Conservation (phyloP, 768 basidiomycete genomes). For the Pleurotus djamor region DNA sequence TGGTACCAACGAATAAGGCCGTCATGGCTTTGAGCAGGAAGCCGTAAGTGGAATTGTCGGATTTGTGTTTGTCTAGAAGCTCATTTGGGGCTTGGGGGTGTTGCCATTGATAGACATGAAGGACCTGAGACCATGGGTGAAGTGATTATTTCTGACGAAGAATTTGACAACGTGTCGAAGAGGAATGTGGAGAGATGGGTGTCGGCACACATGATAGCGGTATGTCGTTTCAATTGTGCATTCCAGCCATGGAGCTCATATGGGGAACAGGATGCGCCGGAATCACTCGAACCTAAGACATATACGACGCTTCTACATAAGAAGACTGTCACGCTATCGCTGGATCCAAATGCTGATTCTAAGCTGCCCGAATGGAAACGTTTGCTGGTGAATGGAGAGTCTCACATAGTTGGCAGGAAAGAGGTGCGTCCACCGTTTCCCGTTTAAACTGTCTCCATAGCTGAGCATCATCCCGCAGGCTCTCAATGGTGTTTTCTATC, state of each 20-base stretch:
- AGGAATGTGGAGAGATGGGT: constrained; percentile 80
- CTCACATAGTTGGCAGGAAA: constrained; percentile 56
- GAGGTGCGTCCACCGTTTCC: constrained; percentile 40
- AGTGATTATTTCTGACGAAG: constrained; percentile 61
- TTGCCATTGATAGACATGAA: constrained; percentile 51
- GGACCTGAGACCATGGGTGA: constrained; percentile 38
- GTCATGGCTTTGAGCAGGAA: constrained; percentile 79
- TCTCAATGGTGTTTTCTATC: constrained; percentile 54
- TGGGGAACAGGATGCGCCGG: constrained; percentile 39
- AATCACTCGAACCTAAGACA: constrained; percentile 39
- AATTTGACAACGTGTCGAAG: constrained; percentile 58
- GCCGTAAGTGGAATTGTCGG: constrained; percentile 56
- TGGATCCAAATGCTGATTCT: constrained; percentile 28
- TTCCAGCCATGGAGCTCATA: neutral
- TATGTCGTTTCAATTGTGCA: constrained; percentile 23
- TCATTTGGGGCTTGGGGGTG: constrained; percentile 7
- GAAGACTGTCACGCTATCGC: constrained; percentile 55
- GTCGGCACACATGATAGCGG: constrained; percentile 81
- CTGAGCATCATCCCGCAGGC: constrained; percentile 29
- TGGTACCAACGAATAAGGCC: constrained; percentile 88
- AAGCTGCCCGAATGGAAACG: constrained; percentile 44
- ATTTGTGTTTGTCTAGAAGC: neutral
- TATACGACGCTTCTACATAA: constrained; percentile 60
- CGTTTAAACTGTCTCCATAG: neutral
- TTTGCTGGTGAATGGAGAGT: constrained; percentile 52